Base-by-base conservation (phyloP, 2,329 filamentous ascomycete species). In the Rutstroemia sp. region DNA sequence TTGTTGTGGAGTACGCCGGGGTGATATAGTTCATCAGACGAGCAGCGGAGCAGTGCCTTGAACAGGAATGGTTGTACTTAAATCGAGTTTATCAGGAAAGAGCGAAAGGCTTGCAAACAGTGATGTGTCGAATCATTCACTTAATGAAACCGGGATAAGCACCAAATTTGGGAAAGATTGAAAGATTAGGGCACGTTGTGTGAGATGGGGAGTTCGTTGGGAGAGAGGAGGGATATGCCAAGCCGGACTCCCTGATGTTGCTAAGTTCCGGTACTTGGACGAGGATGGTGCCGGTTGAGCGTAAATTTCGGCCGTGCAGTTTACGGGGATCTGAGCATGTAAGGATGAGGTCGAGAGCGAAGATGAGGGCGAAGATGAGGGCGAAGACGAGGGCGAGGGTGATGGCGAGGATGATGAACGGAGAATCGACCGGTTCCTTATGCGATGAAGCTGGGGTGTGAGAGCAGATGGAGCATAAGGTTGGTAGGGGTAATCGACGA, bases 11-110 rank as follows among this genome's bases (percentile, higher is more conserved):
- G 34, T 39, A 50, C 44, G 42, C 58, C 54, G 30, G 48, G 44
- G 21, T 17, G 21, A 19, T 47, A 47, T 47, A 25, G n/a, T 21
- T 58, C 57, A 61, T 61, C 58, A 63, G 59, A 60, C 52, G 56
- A 55, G 3, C 49, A 34, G 9, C 59, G 58, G 56, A 61, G 54
- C 12, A 52, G 34, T 54, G 54, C 55, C 60, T 61, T 59, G 50
- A 58, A 58, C 8, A 42, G 59, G 58, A 60, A 61, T 17, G 48
- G 30, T 47, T 47, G 21, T 27, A 47, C 44, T 27, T 47, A 47
- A 47, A 47, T 8, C 44, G 44, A 47, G 23, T 16, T 47, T 27
- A 25, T 27, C 44, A 8, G 10, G n/a, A 47, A 47, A 47, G 30
- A 27, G 44, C 3, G 16, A 42, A 42, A 42, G 17, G 39, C 14